Percentiles rank a stretch among this genome's conserved stretches.
Conservation (phyloP, 2,329 filamentous ascomycete species). For the Venturia effusa region DNA sequence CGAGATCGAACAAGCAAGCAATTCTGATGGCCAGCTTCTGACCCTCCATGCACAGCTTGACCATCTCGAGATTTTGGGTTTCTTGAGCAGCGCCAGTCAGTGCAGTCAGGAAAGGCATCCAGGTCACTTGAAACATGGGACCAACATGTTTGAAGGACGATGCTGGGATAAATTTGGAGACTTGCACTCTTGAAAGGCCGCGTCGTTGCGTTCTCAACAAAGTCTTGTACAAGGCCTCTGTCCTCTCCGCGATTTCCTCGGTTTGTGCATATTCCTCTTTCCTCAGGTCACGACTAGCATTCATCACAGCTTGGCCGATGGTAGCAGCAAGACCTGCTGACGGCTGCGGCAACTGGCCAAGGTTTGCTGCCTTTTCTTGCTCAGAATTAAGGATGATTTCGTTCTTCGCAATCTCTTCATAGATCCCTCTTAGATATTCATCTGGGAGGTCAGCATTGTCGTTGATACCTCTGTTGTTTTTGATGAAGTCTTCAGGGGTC, state of each 20-base stretch:
- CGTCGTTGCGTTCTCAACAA: conserved; percentile 81
- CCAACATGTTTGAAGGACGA: conserved; percentile 92
- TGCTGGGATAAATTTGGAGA: conserved; percentile 73
- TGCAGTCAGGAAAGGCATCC: conserved; percentile 98
- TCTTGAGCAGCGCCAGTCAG: conserved; percentile 90
- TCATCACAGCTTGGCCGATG: conserved; percentile 80
- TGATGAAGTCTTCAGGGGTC: conserved; percentile 96
- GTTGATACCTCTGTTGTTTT: conserved; percentile 97
- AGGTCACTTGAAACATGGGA: conserved; percentile 96
- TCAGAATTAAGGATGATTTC: conserved; percentile 95
- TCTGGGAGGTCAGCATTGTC: conserved; percentile 87
- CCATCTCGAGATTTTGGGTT: conserved; percentile 82
- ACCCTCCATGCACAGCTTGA: conserved; percentile 86
- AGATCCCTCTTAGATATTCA: conserved; percentile 82
- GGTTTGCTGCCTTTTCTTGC: conserved; percentile 74
- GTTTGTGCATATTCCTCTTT: conserved; percentile 90
- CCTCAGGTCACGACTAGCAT: conserved; percentile 82
- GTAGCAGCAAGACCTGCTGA: conserved; percentile 63
- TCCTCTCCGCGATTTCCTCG: conserved; percentile 78
- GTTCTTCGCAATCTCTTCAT: conserved; percentile 79
- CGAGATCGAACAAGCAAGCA: conserved; percentile 83
- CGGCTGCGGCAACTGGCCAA: conserved; percentile 47
- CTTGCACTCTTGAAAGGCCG: conserved; percentile 59
- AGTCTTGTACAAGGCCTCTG: conserved; percentile 83
- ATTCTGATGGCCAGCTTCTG: conserved; percentile 91